Base-by-base conservation (phyloP, 106 monocot genomes). In the Dendrobium huoshanense region DNA sequence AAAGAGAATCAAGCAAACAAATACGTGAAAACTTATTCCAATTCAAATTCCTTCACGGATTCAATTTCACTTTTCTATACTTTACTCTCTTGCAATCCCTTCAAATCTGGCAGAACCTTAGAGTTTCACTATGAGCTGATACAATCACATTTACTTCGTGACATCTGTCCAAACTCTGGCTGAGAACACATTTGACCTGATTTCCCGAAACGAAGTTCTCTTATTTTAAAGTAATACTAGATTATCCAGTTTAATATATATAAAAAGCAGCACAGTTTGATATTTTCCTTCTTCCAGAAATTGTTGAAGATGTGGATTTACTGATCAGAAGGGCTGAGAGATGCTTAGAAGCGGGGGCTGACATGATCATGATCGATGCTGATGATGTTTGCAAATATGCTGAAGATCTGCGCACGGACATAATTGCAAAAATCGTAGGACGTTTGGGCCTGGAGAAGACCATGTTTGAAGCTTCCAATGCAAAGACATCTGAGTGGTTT, bases 291-390 rank as follows among this genome's bases (percentile, higher is more conserved):
- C 40, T 67, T 83, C 58, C 87, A 95, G 95, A 90, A 72, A 68
- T 85, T 43, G 84, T 95, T n/a, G 90, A 95, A 89, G 92, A 95
- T 84, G 90, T 92, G 75, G 87, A 85, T 70, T 80, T 95, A 77
- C 45, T 95, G 64, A 90, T 95, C 16, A 90, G 95, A 78, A 90
- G 78, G 83, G 95, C 95, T 15, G 95, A 95, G 84, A 84, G 95
- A 79, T 95, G 95, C 84, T 87, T 95, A 83, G 95, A 95, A 84
- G 92, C 95, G 58, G 95, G 95, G 17, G 95, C 95, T 9, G 92
- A 95, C 67, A 92, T 88, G 87, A 90, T 95, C 82, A 88, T 92
- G 90, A 95, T 95, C 5, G 92, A 92, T 61, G 90, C 90, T 10
- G 95, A 95, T 78, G 91, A 89, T 77, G 72, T 94, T 1, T 91